Evolutionary conservation across 192 early-diverging fungal species (phyloP), one percentile per base, ranked within the genome.

Genomic region (Dissophora ornata): DNA sequence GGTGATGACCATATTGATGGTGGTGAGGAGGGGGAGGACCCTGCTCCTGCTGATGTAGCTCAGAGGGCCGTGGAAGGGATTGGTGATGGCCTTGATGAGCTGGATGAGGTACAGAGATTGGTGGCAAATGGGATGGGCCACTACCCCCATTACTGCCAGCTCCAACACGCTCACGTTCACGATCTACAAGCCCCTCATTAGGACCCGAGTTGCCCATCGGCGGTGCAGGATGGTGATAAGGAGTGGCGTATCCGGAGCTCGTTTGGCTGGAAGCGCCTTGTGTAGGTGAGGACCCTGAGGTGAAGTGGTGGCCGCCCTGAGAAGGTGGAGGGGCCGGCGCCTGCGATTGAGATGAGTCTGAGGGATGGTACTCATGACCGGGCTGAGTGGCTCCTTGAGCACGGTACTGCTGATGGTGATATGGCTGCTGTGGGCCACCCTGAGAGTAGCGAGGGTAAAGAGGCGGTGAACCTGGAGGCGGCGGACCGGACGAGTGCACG

Each of bases 351-450:
- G 47, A 36, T 44, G 73, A 2, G 21, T 77, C 73, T 36, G 63
- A 18, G 30, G 64, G 58, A 34, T 62, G 73, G n/a, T 67, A 77
- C 9, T 77, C 73, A 30, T 77, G 64, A 16, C 53, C 64, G n/a
- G 41, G 48, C 26, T 57, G 70, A 41, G 52, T 12, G 0, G 64
- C 15, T 1, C 63, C 71, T 32, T 65, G 52, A 2, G 24, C 57
- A 28, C 59, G 58, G 29, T 77, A 77, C 40, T 51, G 64, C 18
- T 59, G 73, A 24, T 77, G 64, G 24, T 67, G 64, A 26, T 77
- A 57, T 3, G 63, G 52, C 16, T 45, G 48, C 19, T 49, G 62
- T 9, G 50, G 51, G 1, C 49, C 57, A 1, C 55, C 62, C 34
- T 65, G 62, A 13, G 62, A 50, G 26, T 77, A 77, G 0, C 73